phyloP scores from a whole-genome alignment of 225 moss, liverwort and hornwort genomes.

The Pleurozium schreberi region DNA sequence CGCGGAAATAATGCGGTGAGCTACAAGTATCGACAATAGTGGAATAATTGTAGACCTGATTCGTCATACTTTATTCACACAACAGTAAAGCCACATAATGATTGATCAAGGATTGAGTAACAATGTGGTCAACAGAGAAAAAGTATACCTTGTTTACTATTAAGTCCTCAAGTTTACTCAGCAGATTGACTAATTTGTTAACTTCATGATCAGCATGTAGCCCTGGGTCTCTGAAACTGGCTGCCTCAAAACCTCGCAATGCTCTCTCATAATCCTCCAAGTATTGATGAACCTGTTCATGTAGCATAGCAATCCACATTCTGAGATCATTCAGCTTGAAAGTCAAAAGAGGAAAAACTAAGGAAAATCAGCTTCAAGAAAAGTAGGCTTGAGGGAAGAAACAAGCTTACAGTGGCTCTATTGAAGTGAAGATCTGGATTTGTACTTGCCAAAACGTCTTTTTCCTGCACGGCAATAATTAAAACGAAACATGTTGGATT shows the following conservation, averaged over 20 bases:
- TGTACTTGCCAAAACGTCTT: slow-evolving; percentile 44
- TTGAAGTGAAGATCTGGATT: slow-evolving; percentile 65
- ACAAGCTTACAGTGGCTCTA: slow-evolving; percentile 49
- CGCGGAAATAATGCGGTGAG: neutral
- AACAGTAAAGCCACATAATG: neutral
- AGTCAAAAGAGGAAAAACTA: neutral
- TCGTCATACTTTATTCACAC: neutral
- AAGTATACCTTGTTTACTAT: slow-evolving; percentile 29
- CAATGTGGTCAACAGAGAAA: neutral
- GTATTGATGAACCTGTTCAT: slow-evolving; percentile 54
- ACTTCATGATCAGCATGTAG: slow-evolving; percentile 54
- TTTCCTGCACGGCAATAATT: slow-evolving; percentile 22
- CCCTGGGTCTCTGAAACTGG: slow-evolving; percentile 48
- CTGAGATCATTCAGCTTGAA: neutral
- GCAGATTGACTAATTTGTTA: slow-evolving; percentile 44
- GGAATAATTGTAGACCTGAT: neutral
- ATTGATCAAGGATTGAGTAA: neutral
- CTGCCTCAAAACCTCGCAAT: slow-evolving; percentile 45
- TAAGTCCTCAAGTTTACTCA: slow-evolving; percentile 49
- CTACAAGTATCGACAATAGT: neutral
- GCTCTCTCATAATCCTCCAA: slow-evolving; percentile 64
- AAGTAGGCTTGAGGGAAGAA: neutral
- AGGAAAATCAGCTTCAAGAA: neutral
- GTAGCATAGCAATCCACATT: neutral
- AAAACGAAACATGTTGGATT: neutral